Percentiles rank a stretch among this genome's conserved stretches.
phyloP scores from a whole-genome alignment of 805 yeast genomes.

The Kodamaea laetipori region DNA sequence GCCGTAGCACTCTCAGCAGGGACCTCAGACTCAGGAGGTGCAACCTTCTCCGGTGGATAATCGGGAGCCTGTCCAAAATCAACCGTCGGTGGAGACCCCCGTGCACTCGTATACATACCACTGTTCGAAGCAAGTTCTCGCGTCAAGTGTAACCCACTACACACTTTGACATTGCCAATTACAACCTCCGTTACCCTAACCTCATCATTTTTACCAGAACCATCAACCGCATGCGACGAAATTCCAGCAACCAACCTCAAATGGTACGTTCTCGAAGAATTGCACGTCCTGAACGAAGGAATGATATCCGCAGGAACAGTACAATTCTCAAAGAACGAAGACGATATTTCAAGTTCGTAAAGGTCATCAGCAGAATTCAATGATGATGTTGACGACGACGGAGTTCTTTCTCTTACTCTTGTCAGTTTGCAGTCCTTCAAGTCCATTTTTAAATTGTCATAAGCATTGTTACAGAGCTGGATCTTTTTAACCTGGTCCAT shows the following conservation, averaged over 20 bases:
- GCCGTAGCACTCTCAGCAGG: slow-evolving; percentile 15
- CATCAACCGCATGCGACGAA: slow-evolving; percentile 17
- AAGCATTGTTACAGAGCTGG: slow-evolving; percentile 34
- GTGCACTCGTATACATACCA: neutral
- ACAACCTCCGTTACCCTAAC: slow-evolving; percentile 3
- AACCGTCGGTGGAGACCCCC: neutral
- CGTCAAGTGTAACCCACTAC: slow-evolving; percentile 36
- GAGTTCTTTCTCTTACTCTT: slow-evolving; percentile 23
- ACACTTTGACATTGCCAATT: slow-evolving; percentile 29
- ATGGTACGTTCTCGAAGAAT: slow-evolving; percentile 49
- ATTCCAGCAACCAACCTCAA: slow-evolving; percentile 36
- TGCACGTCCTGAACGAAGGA: slow-evolving; percentile 60
- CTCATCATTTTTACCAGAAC: neutral
- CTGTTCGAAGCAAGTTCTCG: slow-evolving; percentile 19
- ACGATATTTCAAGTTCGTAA: slow-evolving; percentile 50
- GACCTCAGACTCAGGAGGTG: neutral
- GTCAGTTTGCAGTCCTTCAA: slow-evolving; percentile 35
- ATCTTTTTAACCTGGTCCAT: slow-evolving; percentile 27
- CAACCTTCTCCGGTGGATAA: neutral
- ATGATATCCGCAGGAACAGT: slow-evolving; percentile 49
- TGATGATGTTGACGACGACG: too few relatives aligned
- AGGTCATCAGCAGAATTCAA: slow-evolving; percentile 11
- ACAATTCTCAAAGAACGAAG: slow-evolving; percentile 39
- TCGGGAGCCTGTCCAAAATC: neutral
- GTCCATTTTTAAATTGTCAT: slow-evolving; percentile 41